Percentiles rank a stretch among this genome's conserved stretches.
phyloP scores from a whole-genome alignment of 192 early-diverging fungal genomes.

The Entomortierella lignicola region DNA sequence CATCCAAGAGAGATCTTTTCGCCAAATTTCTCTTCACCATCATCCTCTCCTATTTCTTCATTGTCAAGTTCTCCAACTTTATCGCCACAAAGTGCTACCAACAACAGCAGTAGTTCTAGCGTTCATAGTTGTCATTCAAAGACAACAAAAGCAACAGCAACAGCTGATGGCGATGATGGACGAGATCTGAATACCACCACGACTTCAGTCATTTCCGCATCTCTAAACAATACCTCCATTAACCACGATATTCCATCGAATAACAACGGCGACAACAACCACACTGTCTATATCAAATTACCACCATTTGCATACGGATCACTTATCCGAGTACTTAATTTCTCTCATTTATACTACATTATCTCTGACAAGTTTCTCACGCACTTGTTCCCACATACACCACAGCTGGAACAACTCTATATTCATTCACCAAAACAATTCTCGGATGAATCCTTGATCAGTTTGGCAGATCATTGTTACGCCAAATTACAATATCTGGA shows the following conservation, averaged over 20 bases:
- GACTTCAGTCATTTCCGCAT: too few relatives aligned
- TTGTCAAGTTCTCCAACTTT: too few relatives aligned
- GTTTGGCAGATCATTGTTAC: conserved; percentile 13
- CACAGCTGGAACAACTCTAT: conserved; percentile 5
- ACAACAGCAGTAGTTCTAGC: too few relatives aligned
- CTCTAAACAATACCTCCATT: too few relatives aligned
- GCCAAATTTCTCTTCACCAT: background rate
- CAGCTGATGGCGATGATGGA: too few relatives aligned
- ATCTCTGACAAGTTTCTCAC: conserved; percentile 43
- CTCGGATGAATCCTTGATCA: conserved; percentile 32
- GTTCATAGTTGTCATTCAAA: too few relatives aligned
- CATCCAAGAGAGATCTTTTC: conserved; percentile 2
- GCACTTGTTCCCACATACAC: conserved; percentile 23
- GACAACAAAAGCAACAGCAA: too few relatives aligned
- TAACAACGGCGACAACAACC: background rate
- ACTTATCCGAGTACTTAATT: conserved; percentile 32
- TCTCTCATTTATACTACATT: conserved; percentile 48
- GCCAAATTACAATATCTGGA: conserved; percentile 5
- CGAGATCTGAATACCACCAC: too few relatives aligned
- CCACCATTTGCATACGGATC: conserved; percentile 11
- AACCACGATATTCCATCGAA: background rate
- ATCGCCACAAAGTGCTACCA: too few relatives aligned
- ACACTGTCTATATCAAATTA: background rate
- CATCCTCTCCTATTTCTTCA: background rate
- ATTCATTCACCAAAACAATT: conserved; percentile 45